Conservation (phyloP, 2,329 filamentous ascomycete species). For the Leptographium wingfieldii region DNA sequence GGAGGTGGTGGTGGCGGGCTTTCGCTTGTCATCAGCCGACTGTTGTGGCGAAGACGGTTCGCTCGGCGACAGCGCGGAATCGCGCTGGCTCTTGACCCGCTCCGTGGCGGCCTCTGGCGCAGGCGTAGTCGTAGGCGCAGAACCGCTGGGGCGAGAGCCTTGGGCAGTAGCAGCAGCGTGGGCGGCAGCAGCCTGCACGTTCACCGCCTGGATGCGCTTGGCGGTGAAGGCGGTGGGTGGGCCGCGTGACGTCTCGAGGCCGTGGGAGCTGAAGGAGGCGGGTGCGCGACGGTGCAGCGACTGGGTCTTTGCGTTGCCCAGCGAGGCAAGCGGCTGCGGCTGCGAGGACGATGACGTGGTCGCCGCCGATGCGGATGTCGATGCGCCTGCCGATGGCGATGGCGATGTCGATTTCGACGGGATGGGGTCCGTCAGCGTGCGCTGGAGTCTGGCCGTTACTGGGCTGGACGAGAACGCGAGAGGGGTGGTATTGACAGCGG, state of each 20-base stretch:
- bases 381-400: not conserved
- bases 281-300: constrained; percentile 26
- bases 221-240: constrained; percentile 20
- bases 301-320: constrained; percentile 13
- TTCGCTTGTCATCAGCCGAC: constrained; percentile 36
- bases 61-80: not conserved
- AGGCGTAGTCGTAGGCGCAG: not conserved
- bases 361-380: not conserved
- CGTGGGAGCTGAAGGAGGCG: constrained; percentile 24
- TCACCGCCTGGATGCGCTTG: constrained; percentile 20
- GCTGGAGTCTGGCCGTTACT: constrained; percentile 13
- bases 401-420: constrained; percentile 10
- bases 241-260: constrained; percentile 18
- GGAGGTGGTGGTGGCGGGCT: constrained; percentile 19
- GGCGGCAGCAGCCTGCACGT: constrained; percentile 12
- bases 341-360: not conserved
- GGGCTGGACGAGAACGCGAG: constrained; percentile 1
- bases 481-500: constrained; percentile 11
- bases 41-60: constrained; percentile 13
- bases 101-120: not conserved
- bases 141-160: not conserved
- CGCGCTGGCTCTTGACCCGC: not conserved
- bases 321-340: not conserved
- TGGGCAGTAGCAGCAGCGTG: not conserved
- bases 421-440: constrained; percentile 16